Base-by-base conservation (phyloP, 2,329 filamentous ascomycete species). In the Colletotrichum gloeosporioides region DNA sequence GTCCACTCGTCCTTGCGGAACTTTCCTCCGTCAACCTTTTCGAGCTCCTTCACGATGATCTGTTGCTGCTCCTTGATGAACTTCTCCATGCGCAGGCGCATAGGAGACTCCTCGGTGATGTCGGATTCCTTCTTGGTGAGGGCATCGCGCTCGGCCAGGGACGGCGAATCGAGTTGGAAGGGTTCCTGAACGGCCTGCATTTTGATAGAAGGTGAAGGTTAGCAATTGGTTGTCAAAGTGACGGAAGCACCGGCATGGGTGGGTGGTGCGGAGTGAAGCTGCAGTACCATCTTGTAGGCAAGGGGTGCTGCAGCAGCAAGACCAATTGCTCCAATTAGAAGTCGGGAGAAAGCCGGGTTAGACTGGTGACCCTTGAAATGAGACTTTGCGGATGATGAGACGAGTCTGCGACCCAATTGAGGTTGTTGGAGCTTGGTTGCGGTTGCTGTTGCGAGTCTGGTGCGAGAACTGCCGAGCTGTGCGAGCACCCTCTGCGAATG, bases 51-150 rank as follows among this genome's bases (percentile, higher is more conserved):
- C 32, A 99, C 94, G 75, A 99, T 99, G 78, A 94, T 91, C 81
- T 95, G 91, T 83, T 99, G 97, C 81, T 99, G 95, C 80, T 96
- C 92, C 85, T 97, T 97, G 85, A 99, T 98, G 84, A 99, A 95
- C 81, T 95, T 92, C 86, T 99, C 97, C 97, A 99, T 99, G 78
- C 96, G 95, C 74, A 99, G 90, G 71, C 97, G 96, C 96, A 99
- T 99, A 3, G 97, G 96, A 16, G 96, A 98, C 80, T 93, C 89
- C 73, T 93, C 90, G 64, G 90, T 93, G 66, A 99, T 90, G 78
- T 92, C 92, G 73, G 92, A 90, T 84, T 97, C 94, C 77, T 94
- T 93, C 86, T 97, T 98, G 79, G 92, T 90, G 77, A 95, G 90
- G 78, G 92, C 92, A 85, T 99, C 97, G 81, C 95, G 92, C 83